phyloP scores from a whole-genome alignment of 2,329 filamentous ascomycete genomes.

The Penicillium sp. region DNA sequence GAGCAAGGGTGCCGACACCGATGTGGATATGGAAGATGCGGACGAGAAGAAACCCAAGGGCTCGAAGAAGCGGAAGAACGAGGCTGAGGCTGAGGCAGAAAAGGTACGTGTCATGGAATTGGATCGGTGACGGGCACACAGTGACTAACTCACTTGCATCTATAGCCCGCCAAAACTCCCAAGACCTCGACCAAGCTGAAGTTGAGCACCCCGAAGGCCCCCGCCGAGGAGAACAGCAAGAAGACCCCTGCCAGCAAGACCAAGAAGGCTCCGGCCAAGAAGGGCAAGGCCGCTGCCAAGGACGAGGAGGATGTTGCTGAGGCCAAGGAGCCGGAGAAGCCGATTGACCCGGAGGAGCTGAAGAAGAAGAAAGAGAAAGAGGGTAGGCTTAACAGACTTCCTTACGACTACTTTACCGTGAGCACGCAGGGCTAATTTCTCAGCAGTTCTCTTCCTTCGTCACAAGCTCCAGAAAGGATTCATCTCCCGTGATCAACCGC shows the following conservation, averaged over 20 bases:
- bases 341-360: constrained; percentile 55
- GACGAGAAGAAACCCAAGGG: constrained; percentile 46
- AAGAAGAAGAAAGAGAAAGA: constrained; percentile 60
- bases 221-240: constrained; percentile 44
- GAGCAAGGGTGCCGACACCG: constrained; percentile 48
- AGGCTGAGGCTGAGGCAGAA: constrained; percentile 67
- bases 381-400: constrained; percentile 33
- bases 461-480: constrained; percentile 96
- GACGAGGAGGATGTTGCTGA: constrained; percentile 60
- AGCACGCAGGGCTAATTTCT: not conserved
- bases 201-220: constrained; percentile 59
- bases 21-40: constrained; percentile 55
- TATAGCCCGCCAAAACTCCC: constrained; percentile 61
- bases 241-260: constrained; percentile 55
- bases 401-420: not conserved
- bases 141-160: constrained; percentile 4
- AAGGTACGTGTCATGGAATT: constrained; percentile 51
- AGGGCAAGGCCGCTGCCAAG: constrained; percentile 54
- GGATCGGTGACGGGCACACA: not conserved
- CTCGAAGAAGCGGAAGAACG: constrained; percentile 77
- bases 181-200: constrained; percentile 59
- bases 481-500: constrained; percentile 75
- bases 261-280: constrained; percentile 50
- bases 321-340: constrained; percentile 51
- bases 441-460: constrained; percentile 78